Base-by-base conservation (phyloP, 805 yeast genomes). In the Candida succiphila region DNA sequence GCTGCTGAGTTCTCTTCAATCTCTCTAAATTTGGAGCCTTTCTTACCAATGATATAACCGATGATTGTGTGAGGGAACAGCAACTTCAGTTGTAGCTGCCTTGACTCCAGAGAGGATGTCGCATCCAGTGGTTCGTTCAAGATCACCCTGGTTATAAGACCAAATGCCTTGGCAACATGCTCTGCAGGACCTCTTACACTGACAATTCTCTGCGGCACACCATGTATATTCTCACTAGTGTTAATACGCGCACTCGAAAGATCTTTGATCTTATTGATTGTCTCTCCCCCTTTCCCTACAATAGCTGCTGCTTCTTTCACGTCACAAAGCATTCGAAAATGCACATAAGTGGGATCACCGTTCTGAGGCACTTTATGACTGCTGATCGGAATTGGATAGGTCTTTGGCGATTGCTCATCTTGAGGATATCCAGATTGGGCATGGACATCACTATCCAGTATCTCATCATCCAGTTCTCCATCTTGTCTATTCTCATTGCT, bases 1-100 rank as follows among this genome's bases (percentile, higher is more conserved):
- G 94, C 88, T 3, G 89, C 87, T 13, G 92, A 81, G 40, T 69
- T 68, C 35, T 79, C 87, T 54, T 85, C 94, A 41, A 85, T 83
- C 52, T 84, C 89, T 43, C 84, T 66, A 49, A 86, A 76, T 44
- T 75, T 71, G 17, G 72, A 60, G 16, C 94, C 94, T 32, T 67
- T 75, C 45, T 78, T 78, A 9, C 95, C 95, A 40, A 84, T 84
- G 29, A 86, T 69, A 45, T 69, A 80, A 0, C 94, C 94, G 64
- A 83, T 81, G 50, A 81, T 58, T 8, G 80, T 77, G 53, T 83
- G 87, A 4, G 95, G 92, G 20, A 86, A 66, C 33, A 86, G 58
- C 13, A 85, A 45, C 42, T 75, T 68, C 43, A 86, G 52, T 25
- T 69, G 68, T 35, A 75, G 69, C 33, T 67, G 73, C 40, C 61